Base-by-base conservation (phyloP, 1,284 basidiomycete genomes). In the Puccinia horiana region DNA sequence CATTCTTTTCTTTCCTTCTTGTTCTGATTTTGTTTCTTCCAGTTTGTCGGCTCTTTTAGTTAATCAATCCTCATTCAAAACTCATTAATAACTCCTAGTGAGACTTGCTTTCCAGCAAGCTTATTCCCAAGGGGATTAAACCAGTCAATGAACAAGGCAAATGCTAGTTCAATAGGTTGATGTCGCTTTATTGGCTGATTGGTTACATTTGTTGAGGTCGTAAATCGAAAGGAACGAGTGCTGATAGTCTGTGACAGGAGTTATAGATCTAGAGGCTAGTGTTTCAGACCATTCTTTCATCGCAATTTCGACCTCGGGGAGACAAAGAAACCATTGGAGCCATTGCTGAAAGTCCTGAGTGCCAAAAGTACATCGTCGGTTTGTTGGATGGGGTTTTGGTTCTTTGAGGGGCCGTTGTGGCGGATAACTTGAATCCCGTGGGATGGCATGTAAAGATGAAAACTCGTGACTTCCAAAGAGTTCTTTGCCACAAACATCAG, bases 51-150 rank as follows among this genome's bases (percentile, higher is more conserved):
- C n/a, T n/a, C n/a, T n/a, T n/a, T n/a, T n/a, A n/a, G n/a, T n/a
- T n/a, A n/a, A n/a, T n/a, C n/a, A n/a, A n/a, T n/a, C n/a, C n/a
- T n/a, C n/a, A n/a, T n/a, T n/a, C n/a, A n/a, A n/a, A n/a, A n/a
- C n/a, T n/a, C n/a, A n/a, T n/a, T n/a, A n/a, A n/a, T n/a, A n/a
- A 76, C 29, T 1, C 74, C 74, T 5, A 76, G 20, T 2, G 52
- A 76, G 1, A 56, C 52, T 26, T 76, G 74, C n/a, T 67, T 37
- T 11, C 63, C 63, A 4, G 63, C 32, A 20, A 67, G 9, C 18
- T 67, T 67, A 18, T 76, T 76, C 47, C 70, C 70, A 16, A 73
- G n/a, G n/a, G 67, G 67, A 26, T 70, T 70, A 35, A 29, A 70
- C 67, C 70, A 73, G 23, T 73, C 70, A 37, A 54, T 29, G 23